A percentile compares a stretch with the other conserved stretches of the same genome.
Evolutionary conservation across 179 eudicot species (phyloP).

Genomic region (Heliamphora ciliata): DNA sequence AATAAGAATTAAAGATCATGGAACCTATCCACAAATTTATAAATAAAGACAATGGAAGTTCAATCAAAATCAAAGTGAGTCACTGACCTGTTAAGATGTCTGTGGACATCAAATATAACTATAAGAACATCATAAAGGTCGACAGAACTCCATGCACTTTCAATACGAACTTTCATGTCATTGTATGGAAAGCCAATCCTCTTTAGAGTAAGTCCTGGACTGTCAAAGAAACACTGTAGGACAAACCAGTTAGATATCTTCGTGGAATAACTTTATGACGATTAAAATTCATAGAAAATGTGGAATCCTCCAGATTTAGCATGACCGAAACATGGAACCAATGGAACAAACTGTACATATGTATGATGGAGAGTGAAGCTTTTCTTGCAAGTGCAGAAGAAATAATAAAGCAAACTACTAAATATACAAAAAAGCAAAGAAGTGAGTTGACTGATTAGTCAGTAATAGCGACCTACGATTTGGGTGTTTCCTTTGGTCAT

Average conservation of each 20-base stretch:
- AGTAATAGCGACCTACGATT: slow-evolving; percentile 47
- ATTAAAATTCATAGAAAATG: neutral
- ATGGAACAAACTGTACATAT: neutral
- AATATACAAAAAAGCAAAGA: neutral
- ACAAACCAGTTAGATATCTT: slow-evolving; percentile 21
- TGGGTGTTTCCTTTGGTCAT: slow-evolving; percentile 91
- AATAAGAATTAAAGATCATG: too few relatives aligned
- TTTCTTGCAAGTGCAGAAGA: neutral
- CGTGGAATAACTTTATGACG: neutral
- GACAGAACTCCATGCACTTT: slow-evolving; percentile 81
- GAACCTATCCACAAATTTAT: too few relatives aligned
- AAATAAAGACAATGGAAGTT: neutral
- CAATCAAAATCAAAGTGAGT: neutral
- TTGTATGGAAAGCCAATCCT: slow-evolving; percentile 57
- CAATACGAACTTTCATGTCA: slow-evolving; percentile 64
- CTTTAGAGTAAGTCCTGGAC: slow-evolving; percentile 85
- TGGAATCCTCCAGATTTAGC: neutral
- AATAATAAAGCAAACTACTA: neutral
- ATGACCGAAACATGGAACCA: slow-evolving; percentile 6
- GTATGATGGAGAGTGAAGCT: neutral
- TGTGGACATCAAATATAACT: slow-evolving; percentile 89
- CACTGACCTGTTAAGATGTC: slow-evolving; percentile 76
- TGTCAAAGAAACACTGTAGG: slow-evolving; percentile 94
- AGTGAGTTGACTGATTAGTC: neutral
- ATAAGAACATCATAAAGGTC: slow-evolving; percentile 73